Conservation (phyloP, 306 rosid species). For the Quercus alba region DNA sequence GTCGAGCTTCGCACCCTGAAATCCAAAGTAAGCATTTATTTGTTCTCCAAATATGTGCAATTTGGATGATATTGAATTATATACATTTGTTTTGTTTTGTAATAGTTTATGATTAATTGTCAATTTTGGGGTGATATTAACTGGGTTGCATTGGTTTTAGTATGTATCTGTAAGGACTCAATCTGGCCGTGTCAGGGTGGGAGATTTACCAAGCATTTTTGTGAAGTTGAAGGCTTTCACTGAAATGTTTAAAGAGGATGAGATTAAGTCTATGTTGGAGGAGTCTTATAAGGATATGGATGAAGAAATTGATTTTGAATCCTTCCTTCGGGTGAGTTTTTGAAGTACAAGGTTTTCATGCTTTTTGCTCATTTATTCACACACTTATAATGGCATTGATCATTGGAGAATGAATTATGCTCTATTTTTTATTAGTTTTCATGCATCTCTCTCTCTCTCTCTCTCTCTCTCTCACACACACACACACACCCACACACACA, state of each 20-base stretch:
- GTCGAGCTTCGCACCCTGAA: slow-evolving; percentile 96
- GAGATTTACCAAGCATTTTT: slow-evolving; percentile 65
- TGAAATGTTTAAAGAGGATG: slow-evolving; percentile 60
- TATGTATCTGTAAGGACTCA: slow-evolving; percentile 67
- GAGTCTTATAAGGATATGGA: slow-evolving; percentile 43
- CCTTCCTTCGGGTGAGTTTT: slow-evolving; percentile 75
- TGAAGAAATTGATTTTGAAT: slow-evolving; percentile 82
- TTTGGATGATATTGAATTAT: background rate
- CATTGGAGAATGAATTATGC: background rate
- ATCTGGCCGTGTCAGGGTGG: slow-evolving; percentile 57
- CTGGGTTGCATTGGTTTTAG: slow-evolving; percentile 43
- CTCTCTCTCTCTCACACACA: background rate
- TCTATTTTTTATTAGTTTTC: background rate
- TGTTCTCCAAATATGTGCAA: background rate
- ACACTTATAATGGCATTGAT: background rate
- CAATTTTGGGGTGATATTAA: slow-evolving; percentile 12
- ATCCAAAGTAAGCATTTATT: slow-evolving; percentile 57
- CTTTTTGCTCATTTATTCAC: background rate
- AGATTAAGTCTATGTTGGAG: slow-evolving; percentile 53
- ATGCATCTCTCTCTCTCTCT: background rate
- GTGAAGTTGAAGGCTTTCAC: slow-evolving; percentile 59
- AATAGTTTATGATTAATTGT: slow-evolving; percentile 2
- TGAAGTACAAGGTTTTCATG: background rate
- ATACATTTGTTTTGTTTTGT: background rate
- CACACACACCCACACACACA: background rate